Evolutionary conservation across 2,329 filamentous ascomycete species (phyloP).

Genomic region (Penicillium sp.): DNA sequence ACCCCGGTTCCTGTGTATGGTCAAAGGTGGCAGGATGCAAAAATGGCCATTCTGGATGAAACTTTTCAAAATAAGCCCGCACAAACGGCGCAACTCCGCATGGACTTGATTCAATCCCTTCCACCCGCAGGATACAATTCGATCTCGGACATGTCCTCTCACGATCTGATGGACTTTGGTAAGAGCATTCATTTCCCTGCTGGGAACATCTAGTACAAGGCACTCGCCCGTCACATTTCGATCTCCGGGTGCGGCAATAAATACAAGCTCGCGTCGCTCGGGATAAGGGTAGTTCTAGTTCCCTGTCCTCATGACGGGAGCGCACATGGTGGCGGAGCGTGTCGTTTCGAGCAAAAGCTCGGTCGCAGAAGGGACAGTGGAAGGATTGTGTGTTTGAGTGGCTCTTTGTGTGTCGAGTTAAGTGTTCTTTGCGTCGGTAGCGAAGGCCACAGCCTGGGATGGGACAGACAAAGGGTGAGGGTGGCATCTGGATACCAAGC

Average conservation of each 20-base stretch:
- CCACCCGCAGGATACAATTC: not conserved
- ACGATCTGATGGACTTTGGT: not conserved
- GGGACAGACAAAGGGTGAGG: conserved; percentile 6
- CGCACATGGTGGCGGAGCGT: conserved; percentile 22
- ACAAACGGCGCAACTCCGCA: conserved; percentile 6
- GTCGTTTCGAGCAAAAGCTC: conserved; percentile 21
- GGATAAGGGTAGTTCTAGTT: conserved; percentile 1
- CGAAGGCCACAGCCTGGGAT: conserved; percentile 12
- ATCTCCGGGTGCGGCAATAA: conserved; percentile 14
- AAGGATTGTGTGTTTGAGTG: conserved; percentile 8
- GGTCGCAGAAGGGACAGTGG: conserved; percentile 17
- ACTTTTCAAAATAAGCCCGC: conserved; percentile 26
- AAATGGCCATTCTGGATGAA: conserved; percentile 30
- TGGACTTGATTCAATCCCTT: not conserved
- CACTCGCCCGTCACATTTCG: not conserved
- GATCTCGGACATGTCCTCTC: not conserved
- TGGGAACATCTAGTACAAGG: not conserved
- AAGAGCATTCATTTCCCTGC: not conserved
- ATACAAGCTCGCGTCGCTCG: conserved; percentile 18
- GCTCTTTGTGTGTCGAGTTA: conserved; percentile 15
- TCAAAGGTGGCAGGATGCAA: conserved; percentile 24
- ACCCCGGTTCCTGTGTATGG: conserved; percentile 14
- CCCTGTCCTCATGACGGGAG: conserved; percentile 14
- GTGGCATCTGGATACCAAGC: not conserved
- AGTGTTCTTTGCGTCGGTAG: conserved; percentile 23